A percentile compares a stretch with the other conserved stretches of the same genome.
Conservation (phyloP, 2,329 filamentous ascomycete species). For the Amauroascus niger region DNA sequence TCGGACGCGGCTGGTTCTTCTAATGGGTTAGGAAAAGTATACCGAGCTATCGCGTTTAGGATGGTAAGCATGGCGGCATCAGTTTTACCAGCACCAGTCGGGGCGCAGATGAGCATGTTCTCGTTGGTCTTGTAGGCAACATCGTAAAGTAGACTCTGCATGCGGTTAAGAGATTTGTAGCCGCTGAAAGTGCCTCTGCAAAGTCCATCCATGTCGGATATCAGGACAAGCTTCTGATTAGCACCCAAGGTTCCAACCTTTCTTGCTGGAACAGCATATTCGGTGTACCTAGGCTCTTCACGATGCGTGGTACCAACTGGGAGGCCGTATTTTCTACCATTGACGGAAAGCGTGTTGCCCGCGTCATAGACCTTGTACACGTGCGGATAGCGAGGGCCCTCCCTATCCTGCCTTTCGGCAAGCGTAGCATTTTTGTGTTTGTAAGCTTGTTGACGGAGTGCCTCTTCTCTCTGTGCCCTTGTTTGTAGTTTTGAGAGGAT, state of each 20-base stretch:
- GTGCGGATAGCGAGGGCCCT: constrained; percentile 76
- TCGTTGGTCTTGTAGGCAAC: constrained; percentile 93
- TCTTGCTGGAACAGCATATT: constrained; percentile 75
- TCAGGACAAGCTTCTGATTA: constrained; percentile 65
- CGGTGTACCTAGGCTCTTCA: constrained; percentile 73
- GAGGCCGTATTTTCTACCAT: constrained; percentile 73
- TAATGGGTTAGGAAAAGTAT: constrained; percentile 67
- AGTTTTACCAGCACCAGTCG: constrained; percentile 96
- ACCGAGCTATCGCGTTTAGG: constrained; percentile 79
- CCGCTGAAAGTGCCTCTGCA: constrained; percentile 88
- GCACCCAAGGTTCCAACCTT: constrained; percentile 64
- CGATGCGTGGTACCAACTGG: constrained; percentile 63
- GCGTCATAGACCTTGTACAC: constrained; percentile 78
- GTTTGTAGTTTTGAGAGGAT: constrained; percentile 55
- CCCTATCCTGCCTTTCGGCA: constrained; percentile 58
- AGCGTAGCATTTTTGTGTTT: constrained; percentile 73
- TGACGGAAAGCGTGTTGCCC: constrained; percentile 71
- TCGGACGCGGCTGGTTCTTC: constrained; percentile 64
- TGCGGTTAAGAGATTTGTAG: constrained; percentile 87
- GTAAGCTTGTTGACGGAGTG: constrained; percentile 63
- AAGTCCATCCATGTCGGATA: constrained; percentile 75
- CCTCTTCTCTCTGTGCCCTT: constrained; percentile 66
- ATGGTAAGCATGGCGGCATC: constrained; percentile 97
- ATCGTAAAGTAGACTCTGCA: constrained; percentile 94
- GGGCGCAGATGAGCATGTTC: constrained; percentile 97